Base-by-base conservation (phyloP, 805 yeast species). In the Myxozyma mucilagina region DNA sequence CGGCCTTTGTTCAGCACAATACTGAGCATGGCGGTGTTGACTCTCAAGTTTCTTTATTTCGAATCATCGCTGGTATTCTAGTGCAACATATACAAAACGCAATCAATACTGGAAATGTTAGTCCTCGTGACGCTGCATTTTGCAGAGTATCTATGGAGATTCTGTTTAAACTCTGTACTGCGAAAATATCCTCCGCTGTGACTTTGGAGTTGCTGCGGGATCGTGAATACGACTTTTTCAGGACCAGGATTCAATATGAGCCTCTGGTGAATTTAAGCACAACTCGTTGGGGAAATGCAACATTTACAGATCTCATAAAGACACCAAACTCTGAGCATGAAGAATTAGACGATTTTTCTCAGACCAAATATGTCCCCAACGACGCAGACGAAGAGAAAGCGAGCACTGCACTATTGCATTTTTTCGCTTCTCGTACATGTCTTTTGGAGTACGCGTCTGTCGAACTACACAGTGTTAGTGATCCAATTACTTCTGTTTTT, bases 401-500 rank as follows among this genome's bases (percentile, higher is more conserved):
- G 4, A 34, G 41, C 7, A 31, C 39, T 10, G 41, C 68, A 6
- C 41, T 65, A 3, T 44, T 57, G 11, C 60, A 61, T 20, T 65
- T 64, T 45, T 52, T 65, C n/a, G 53, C 55, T 14, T 56, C 59
- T 5, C 51, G 68, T 29, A 41, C 68, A 16, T 44, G 36, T 24
- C 13, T 60, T 31, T 29, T 63, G 16, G 69, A 65, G 41, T 66
- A 56, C 41, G 36, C 60, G n/a, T 66, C 69, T 16, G 74, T 87
- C 56, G 96, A 90, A 65, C 77, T 93, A n/a, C 91, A 87, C 70
- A 80, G 80, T 57, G 76, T 83, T 13, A 76, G 56, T 41, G 60
- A 53, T 41, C 61, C 63, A 14, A 50, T 50, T 16, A 52, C 63
- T 13, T 64, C 64, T 4, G 51, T 43, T 9, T 57, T 64, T 47